phyloP scores from a whole-genome alignment of 1,139 yeast species.

The Sugiyamaella paludigena region DNA sequence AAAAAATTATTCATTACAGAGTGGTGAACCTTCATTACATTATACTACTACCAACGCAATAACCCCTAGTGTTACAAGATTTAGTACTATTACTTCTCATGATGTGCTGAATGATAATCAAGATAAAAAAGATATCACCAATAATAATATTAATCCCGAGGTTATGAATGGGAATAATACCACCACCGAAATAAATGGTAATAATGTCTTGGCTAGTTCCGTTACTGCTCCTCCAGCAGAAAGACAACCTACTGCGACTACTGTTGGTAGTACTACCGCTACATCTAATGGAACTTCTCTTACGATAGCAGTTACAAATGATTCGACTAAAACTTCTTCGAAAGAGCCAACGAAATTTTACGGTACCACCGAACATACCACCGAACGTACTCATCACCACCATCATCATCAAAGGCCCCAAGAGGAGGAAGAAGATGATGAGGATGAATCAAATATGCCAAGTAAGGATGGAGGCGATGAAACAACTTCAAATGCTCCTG shows the following conservation, averaged over 20 bases:
- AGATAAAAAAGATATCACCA: no score
- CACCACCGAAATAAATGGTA: neutral
- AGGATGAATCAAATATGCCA: conserved; percentile 11
- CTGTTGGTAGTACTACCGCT: neutral
- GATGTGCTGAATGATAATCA: no score
- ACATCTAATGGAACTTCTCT: neutral
- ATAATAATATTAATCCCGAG: no score
- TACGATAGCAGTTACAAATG: neutral
- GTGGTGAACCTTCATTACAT: neutral
- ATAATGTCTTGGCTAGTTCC: no score
- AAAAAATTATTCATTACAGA: conserved; percentile 10
- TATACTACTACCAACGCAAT: neutral
- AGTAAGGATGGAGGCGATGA: neutral
- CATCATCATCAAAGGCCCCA: neutral
- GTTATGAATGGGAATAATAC: no score
- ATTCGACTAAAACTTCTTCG: neutral
- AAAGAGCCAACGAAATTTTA: neutral
- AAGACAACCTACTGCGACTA: no score
- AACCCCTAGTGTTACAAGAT: conserved; percentile 9
- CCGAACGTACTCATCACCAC: neutral
- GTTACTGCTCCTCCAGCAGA: neutral
- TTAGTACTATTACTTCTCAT: neutral
- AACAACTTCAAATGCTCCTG: no score
- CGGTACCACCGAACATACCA: neutral
- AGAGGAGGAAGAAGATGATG: conserved; percentile 11